Evolutionary conservation across 169 alveolate genomes (phyloP), one percentile per base, ranked within the genome.

Genomic region (Plasmodium vivax): DNA sequence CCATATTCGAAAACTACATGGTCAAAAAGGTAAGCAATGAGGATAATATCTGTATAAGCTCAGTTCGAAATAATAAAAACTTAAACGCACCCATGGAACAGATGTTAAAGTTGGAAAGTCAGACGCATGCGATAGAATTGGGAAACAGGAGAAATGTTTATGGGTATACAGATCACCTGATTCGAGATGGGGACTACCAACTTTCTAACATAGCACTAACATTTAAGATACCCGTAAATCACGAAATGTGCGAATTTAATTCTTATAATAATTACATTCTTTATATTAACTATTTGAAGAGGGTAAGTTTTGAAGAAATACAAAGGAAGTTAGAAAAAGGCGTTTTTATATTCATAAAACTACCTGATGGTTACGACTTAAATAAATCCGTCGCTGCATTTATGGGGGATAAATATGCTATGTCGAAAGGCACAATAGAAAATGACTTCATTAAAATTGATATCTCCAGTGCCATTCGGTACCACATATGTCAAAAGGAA

Each of bases 341-440:
- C 34, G 45, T 16, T 41, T 80, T 90, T 80, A 1, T 90, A 45
- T 80, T 90, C 32, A 12, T 80, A 74, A 90, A 45, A 43, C 19
- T 87, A 77, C 82, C 85, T 14, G 47, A 77, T 0, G 9, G 5
- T 27, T 87, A 32, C 23, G 47, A 75, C 45, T 87, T 87, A 56
- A 77, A 75, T 36, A 51, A 32, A 30, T 36, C 72, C 45, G 8
- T 75, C 23, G 87, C 93, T 47, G 71, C n/a, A n/a, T 87, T 87
- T 87, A 32, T 2, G 62, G 82, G 82, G 45, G 51, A 87, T 79
- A 84, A 87, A 51, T 87, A 71, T 75, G 16, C 43, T 77, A 19
- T 71, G 7, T 38, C 47, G 27, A 87, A 36, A 47, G 93, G 93
- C 30, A 75, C n/a, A 87, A 16, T 87, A 77, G 85, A 87, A 87